A percentile compares a stretch with the other conserved stretches of the same genome.
Conservation (phyloP, 2,329 filamentous ascomycete genomes). For the Aspergillus sp. region DNA sequence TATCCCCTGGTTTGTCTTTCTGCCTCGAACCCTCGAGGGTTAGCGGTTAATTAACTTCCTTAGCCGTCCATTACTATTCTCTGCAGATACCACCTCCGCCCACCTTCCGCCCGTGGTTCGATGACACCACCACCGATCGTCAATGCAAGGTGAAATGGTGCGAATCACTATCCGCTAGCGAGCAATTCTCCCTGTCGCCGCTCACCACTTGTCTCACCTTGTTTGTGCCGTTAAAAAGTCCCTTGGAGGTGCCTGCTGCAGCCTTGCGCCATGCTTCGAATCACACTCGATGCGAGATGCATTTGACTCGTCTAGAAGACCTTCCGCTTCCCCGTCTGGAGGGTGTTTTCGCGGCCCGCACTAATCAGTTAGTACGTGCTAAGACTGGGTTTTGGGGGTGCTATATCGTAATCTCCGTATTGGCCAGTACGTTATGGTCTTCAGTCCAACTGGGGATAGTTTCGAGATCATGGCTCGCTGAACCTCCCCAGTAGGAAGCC, state of each 20-base stretch:
- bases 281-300: neutral
- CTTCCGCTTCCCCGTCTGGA: slow-evolving; percentile 13
- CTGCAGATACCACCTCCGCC: slow-evolving; percentile 19
- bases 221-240: slow-evolving; percentile 2
- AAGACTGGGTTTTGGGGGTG: neutral
- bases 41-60: slow-evolving; percentile 15
- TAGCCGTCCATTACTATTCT: slow-evolving; percentile 2
- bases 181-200: slow-evolving; percentile 7
- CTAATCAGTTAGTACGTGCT: slow-evolving; percentile 7
- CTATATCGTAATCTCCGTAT: slow-evolving; percentile 9
- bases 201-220: slow-evolving; percentile 15
- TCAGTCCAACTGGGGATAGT: neutral
- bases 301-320: slow-evolving; percentile 15
- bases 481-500: neutral
- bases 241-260: slow-evolving; percentile 6
- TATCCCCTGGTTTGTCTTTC: slow-evolving; percentile 10
- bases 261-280: slow-evolving; percentile 15
- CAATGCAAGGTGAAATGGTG: slow-evolving; percentile 19
- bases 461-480: neutral
- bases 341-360: slow-evolving; percentile 8
- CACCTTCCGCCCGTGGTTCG: slow-evolving; percentile 19
- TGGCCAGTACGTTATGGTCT: slow-evolving; percentile 6
- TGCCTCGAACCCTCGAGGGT: slow-evolving; percentile 7
- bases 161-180: slow-evolving; percentile 11
- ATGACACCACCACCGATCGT: slow-evolving; percentile 24